Conservation (phyloP, 1,139 yeast genomes). For the Entelexis paramagnoliae region DNA sequence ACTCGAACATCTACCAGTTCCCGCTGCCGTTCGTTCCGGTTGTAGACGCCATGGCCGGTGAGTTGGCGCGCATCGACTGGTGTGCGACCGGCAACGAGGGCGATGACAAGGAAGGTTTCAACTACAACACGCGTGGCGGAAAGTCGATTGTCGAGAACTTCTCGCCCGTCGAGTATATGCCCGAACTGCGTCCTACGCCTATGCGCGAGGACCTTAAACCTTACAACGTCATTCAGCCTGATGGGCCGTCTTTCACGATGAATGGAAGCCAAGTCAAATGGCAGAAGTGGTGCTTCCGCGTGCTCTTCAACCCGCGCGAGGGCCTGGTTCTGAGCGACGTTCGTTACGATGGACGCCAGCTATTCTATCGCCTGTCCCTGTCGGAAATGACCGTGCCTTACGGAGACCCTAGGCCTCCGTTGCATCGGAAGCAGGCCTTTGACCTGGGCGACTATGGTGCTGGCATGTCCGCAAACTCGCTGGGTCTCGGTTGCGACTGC, state of each 20-base stretch:
- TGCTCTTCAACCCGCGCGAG: conserved; percentile 66
- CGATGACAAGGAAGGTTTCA: conserved; percentile 34
- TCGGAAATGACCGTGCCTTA: conserved; percentile 91
- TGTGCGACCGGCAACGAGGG: conserved; percentile 55
- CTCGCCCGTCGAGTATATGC: conserved; percentile 41
- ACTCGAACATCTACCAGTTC: conserved; percentile 76
- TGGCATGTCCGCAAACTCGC: conserved; percentile 65
- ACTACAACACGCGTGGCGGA: conserved; percentile 42
- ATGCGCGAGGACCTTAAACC: conserved; percentile 53
- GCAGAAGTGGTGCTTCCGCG: conserved; percentile 88
- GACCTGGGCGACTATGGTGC: conserved; percentile 89
- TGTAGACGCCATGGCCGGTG: conserved; percentile 52
- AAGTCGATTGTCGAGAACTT: conserved; percentile 59
- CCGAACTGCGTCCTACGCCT: conserved; percentile 38
- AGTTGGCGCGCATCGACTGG: conserved; percentile 66
- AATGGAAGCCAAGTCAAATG: conserved; percentile 56
- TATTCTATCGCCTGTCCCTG: conserved; percentile 65
- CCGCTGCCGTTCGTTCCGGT: conserved; percentile 79
- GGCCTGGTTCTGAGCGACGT: conserved; percentile 73
- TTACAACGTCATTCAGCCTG: conserved; percentile 65
- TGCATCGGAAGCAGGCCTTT: conserved; percentile 84
- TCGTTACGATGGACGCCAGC: conserved; percentile 67
- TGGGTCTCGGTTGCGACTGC: conserved; percentile 79
- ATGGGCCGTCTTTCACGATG: conserved; percentile 66
- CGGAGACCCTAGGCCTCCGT: conserved; percentile 82